Conservation (phyloP, 352 stramenopile species). For the Globisporangium apiculatum region DNA sequence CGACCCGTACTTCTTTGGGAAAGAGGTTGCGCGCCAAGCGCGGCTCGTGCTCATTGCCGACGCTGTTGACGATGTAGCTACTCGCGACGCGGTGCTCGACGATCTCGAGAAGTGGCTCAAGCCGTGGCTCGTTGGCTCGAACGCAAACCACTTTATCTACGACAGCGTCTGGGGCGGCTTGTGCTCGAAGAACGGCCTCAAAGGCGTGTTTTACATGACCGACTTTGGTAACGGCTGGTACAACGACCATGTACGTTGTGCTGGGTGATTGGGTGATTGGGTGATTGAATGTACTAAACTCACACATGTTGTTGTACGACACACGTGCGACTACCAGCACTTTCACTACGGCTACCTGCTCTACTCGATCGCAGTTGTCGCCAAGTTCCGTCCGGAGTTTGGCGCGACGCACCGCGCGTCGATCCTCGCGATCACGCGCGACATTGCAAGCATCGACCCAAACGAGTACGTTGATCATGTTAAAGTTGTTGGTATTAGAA, state of each 20-base stretch:
- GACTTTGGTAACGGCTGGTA: constrained; percentile 93
- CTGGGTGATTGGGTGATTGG: background rate
- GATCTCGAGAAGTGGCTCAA: constrained; percentile 61
- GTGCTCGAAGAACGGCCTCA: constrained; percentile 87
- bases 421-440: constrained; percentile 68
- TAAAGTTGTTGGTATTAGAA: no score
- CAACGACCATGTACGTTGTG: constrained; percentile 78
- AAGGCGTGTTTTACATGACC: constrained; percentile 83
- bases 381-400: constrained; percentile 71
- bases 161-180: constrained; percentile 91
- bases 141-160: constrained; percentile 88
- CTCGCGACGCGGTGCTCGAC: constrained; percentile 51
- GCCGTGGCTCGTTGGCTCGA: constrained; percentile 73
- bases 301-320: background rate
- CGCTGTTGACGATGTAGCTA: constrained; percentile 36
- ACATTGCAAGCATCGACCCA: constrained; percentile 60
- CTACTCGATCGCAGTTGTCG: constrained; percentile 78
- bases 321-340: constrained; percentile 52
- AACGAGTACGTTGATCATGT: constrained; percentile 43
- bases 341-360: constrained; percentile 96
- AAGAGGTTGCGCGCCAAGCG: constrained; percentile 74
- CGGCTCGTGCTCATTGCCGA: constrained; percentile 79
- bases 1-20: constrained; percentile 85
- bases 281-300: background rate
- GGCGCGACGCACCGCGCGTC: constrained; percentile 58